phyloP scores from a whole-genome alignment of 306 rosid species.

The Ceratonia siliqua region DNA sequence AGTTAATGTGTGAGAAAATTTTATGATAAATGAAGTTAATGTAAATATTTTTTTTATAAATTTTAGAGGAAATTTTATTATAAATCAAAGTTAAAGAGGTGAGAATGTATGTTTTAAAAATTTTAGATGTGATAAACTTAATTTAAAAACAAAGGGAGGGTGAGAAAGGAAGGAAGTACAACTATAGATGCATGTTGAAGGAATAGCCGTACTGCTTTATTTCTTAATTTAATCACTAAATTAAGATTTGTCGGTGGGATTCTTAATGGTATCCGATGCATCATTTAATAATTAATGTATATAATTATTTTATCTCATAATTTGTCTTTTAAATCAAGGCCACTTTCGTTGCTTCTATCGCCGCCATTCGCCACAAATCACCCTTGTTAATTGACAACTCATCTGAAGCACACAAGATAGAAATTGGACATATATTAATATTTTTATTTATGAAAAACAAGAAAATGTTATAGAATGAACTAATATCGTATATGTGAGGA shows the following conservation, averaged over 20 bases:
- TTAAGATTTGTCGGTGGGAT: background rate
- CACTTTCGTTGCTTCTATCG: background rate
- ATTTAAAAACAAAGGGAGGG: too few relatives aligned
- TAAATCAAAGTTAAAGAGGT: too few relatives aligned
- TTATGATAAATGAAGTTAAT: too few relatives aligned
- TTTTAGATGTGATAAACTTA: too few relatives aligned
- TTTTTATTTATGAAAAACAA: background rate
- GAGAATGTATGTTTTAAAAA: too few relatives aligned
- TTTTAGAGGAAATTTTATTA: too few relatives aligned
- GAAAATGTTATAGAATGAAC: background rate
- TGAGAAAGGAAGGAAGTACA: background rate
- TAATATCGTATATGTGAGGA: background rate
- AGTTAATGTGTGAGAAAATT: too few relatives aligned
- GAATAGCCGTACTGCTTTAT: background rate
- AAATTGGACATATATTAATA: background rate
- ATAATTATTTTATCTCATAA: background rate
- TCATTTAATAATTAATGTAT: background rate
- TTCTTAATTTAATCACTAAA: slow-evolving; percentile 10
- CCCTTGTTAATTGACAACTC: too few relatives aligned
- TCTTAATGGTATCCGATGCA: background rate
- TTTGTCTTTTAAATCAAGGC: background rate
- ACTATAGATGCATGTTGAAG: background rate
- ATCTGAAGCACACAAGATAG: background rate
- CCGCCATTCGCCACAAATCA: too few relatives aligned
- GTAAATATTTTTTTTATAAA: too few relatives aligned